Conservation (phyloP, 768 basidiomycete genomes). For the Rhodotorula kratochvilovae region DNA sequence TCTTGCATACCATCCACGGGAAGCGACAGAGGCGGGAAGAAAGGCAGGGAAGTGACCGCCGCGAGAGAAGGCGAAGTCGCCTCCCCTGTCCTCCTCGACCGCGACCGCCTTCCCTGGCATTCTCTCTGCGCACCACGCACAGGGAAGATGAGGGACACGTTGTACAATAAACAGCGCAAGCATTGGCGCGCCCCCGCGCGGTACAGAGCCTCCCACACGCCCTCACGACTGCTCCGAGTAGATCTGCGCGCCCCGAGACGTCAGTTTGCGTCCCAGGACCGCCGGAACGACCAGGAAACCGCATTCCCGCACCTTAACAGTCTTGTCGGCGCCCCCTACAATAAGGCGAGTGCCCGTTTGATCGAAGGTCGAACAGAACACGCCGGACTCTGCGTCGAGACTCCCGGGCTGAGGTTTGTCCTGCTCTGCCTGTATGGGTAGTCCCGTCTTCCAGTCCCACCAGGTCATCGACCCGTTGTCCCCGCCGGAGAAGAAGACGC, state of each 20-base stretch:
- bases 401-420: constrained; percentile 97
- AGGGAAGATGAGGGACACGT: no score
- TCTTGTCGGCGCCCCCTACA: constrained; percentile 90
- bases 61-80: no score
- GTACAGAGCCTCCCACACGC: neutral
- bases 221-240: constrained; percentile 4
- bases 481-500: constrained; percentile 92
- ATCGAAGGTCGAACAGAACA: constrained; percentile 97
- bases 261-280: neutral
- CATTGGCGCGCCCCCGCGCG: no score
- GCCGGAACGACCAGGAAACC: neutral
- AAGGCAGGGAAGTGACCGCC: no score
- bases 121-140: no score
- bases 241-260: neutral
- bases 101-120: no score
- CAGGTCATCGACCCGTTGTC: constrained; percentile 87
- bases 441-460: constrained; percentile 93
- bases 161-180: no score
- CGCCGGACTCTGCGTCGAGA: constrained; percentile 91
- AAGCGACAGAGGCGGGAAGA: no score
- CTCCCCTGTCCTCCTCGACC: no score
- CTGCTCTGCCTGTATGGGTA: constrained; percentile 88
- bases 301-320: constrained; percentile 68
- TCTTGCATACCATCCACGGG: no score
- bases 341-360: constrained; percentile 87